These are phyloP conservation scores for Mallotus repandus DNA, from an alignment of 441 rosid species.

Conservation along the genomic window DNA sequence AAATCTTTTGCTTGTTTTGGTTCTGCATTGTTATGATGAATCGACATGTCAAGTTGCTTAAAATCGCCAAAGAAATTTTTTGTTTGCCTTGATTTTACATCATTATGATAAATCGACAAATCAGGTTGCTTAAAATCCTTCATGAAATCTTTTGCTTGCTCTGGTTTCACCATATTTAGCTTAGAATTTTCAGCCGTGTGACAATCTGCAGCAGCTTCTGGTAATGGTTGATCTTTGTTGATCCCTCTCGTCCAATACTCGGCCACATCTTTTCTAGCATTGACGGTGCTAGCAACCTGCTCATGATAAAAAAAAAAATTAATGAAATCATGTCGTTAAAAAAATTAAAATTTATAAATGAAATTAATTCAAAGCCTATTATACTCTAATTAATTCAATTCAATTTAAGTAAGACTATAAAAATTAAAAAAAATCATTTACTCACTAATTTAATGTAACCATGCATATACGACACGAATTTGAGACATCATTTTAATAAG, in stretches of 20 bases:
- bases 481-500: background rate
- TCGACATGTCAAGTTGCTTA: too few relatives aligned
- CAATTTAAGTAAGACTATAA: too few relatives aligned
- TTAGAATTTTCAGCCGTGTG: background rate
- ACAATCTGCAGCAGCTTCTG: constrained; percentile 23
- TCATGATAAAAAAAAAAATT: background rate
- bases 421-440: too few relatives aligned
- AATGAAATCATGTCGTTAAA: background rate
- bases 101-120: background rate
- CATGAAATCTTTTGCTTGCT: background rate
- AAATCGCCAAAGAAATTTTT: too few relatives aligned
- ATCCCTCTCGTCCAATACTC: constrained; percentile 29
- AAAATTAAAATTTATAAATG: too few relatives aligned
- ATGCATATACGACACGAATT: background rate
- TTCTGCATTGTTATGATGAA: too few relatives aligned
- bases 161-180: background rate
- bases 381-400: too few relatives aligned
- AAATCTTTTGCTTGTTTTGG: too few relatives aligned
- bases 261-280: constrained; percentile 35
- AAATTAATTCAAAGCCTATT: too few relatives aligned
- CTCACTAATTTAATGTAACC: too few relatives aligned
- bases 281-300: constrained; percentile 27
- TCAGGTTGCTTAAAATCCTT: background rate
- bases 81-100: background rate
- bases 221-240: constrained; percentile 29